phyloP scores from a whole-genome alignment of 2,329 filamentous ascomycete species.

The Stagonosporopsis vannaccii region DNA sequence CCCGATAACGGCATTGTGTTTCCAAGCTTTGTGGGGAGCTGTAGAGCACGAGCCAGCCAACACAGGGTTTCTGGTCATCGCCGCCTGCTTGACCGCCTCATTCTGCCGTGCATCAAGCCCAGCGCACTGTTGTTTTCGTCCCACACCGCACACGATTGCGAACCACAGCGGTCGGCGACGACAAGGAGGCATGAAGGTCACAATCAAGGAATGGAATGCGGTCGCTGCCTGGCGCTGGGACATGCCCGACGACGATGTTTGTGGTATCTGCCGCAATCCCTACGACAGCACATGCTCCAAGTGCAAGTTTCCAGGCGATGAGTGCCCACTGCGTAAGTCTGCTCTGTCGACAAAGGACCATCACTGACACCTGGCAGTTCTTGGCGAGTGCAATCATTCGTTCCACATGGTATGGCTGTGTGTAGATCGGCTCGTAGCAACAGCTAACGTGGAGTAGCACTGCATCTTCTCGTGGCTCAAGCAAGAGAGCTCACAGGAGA shows the following conservation, averaged over 20 bases:
- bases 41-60: constrained; percentile 9
- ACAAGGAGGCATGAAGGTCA: constrained; percentile 80
- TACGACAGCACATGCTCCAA: constrained; percentile 98
- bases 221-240: constrained; percentile 99
- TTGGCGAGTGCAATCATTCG: constrained; percentile 95
- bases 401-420: constrained; percentile 82
- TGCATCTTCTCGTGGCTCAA: constrained; percentile 97
- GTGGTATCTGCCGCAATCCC: constrained; percentile 96
- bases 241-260: constrained; percentile 95
- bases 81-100: constrained; percentile 28
- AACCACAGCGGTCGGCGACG: constrained; percentile 13
- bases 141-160: constrained; percentile 9
- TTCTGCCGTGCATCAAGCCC: constrained; percentile 24
- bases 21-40: constrained; percentile 16
- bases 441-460: constrained; percentile 65
- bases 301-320: constrained; percentile 97
- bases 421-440: background rate
- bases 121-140: constrained; percentile 29
- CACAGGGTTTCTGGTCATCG: constrained; percentile 5
- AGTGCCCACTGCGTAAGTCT: constrained; percentile 83
- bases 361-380: constrained; percentile 65
- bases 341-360: background rate
- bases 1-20: constrained; percentile 15
- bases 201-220: constrained; percentile 89
- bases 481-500: constrained; percentile 88